A percentile compares a stretch with the other conserved stretches of the same genome.
Conservation (phyloP, 805 yeast species). For the Pichia paraexigua region DNA sequence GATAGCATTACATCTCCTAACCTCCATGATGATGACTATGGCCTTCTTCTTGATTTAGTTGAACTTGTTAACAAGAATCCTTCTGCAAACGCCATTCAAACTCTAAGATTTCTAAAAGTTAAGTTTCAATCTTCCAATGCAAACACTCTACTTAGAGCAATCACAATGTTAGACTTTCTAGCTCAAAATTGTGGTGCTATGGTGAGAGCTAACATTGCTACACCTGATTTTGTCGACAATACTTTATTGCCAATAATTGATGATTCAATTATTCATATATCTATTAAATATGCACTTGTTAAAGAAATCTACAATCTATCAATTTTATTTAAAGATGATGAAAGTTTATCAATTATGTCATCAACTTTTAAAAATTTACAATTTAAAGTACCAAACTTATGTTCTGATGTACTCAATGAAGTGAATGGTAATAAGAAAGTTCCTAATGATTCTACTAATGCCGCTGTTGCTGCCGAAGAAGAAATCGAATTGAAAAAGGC, state of each 20-base stretch:
- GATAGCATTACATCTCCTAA: slow-evolving; percentile 57
- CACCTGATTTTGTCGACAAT: slow-evolving; percentile 42
- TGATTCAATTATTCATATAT: slow-evolving; percentile 51
- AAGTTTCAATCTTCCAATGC: slow-evolving; percentile 50
- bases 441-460: not conserved
- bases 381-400: slow-evolving; percentile 29
- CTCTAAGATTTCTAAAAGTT: slow-evolving; percentile 37
- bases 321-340: slow-evolving; percentile 60
- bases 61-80: slow-evolving; percentile 58
- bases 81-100: slow-evolving; percentile 42
- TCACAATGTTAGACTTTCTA: slow-evolving; percentile 48
- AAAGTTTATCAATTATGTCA: slow-evolving; percentile 62
- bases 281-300: slow-evolving; percentile 57
- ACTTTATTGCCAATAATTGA: slow-evolving; percentile 40
- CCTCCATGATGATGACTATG: slow-evolving; percentile 63
- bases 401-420: slow-evolving; percentile 25
- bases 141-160: slow-evolving; percentile 53
- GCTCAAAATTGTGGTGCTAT: slow-evolving; percentile 76
- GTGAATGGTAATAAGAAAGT: slow-evolving; percentile 17
- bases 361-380: slow-evolving; percentile 49
- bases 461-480: slow-evolving; percentile 33
- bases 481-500: slow-evolving; percentile 78
- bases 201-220: slow-evolving; percentile 54
- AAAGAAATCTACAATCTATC: slow-evolving; percentile 64
- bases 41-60: slow-evolving; percentile 53